phyloP scores from a whole-genome alignment of 495 filamentous ascomycete species.

The Penicillium silybi region DNA sequence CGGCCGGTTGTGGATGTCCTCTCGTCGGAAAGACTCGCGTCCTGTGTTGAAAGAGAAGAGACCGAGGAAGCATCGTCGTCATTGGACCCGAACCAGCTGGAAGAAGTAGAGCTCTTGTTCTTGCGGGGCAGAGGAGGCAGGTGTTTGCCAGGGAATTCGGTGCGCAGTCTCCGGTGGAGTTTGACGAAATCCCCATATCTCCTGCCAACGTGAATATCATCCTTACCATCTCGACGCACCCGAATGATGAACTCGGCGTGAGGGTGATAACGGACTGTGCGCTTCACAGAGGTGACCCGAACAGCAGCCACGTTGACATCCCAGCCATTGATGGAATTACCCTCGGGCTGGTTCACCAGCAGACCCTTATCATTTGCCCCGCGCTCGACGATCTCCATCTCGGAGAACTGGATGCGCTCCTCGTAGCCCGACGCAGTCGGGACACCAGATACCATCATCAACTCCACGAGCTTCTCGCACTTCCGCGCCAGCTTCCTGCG shows the following conservation, averaged over 20 bases:
- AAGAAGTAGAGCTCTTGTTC: conserved; percentile 70
- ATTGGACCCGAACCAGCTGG: conserved; percentile 50
- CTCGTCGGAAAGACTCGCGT: conserved; percentile 37
- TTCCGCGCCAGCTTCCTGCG: conserved; percentile 86
- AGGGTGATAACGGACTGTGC: conserved; percentile 83
- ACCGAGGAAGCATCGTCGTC: conserved; percentile 71
- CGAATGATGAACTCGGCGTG: conserved; percentile 93
- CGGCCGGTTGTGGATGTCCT: conserved; percentile 16
- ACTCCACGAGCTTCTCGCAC: conserved; percentile 88
- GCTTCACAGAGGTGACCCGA: conserved; percentile 71
- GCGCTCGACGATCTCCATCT: conserved; percentile 92
- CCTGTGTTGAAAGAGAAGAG: conserved; percentile 70
- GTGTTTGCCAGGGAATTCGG: conserved; percentile 87
- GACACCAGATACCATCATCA: conserved; percentile 99
- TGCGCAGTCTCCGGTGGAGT: conserved; percentile 73
- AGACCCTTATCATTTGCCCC: conserved; percentile 88
- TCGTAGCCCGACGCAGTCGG: conserved; percentile 96
- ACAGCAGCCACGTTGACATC: conserved; percentile 95
- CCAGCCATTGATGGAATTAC: conserved; percentile 89
- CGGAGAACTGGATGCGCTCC: conserved; percentile 90
- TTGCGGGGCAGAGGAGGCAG: conserved; percentile 85
- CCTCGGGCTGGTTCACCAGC: conserved; percentile 80
- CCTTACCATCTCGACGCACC: conserved; percentile 66
- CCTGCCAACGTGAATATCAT: conserved; percentile 73
- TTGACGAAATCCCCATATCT: conserved; percentile 84